Evolutionary conservation across 257 asterid genomes (phyloP).

Genomic region (Phtheirospermum japonicum): DNA sequence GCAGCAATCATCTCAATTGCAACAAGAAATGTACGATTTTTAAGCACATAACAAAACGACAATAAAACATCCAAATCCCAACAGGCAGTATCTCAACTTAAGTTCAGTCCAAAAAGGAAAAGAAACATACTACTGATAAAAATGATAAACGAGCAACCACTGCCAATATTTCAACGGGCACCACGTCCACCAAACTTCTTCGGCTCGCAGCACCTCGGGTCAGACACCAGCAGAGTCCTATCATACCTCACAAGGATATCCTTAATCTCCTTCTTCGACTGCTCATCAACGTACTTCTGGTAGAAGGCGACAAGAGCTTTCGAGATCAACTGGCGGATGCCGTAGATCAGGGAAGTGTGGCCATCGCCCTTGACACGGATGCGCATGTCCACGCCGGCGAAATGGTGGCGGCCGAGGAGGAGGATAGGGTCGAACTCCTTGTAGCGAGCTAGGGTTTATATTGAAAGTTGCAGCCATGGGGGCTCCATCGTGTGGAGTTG

Average conservation of each 20-base stretch:
- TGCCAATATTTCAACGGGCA: constrained; percentile 52
- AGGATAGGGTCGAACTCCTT: constrained; percentile 77
- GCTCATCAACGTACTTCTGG: constrained; percentile 83
- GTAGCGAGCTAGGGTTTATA: no score
- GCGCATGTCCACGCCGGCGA: constrained; percentile 76
- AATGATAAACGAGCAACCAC: constrained; percentile 3
- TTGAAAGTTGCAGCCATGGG: no score
- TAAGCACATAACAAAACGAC: background rate
- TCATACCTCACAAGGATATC: constrained; percentile 67
- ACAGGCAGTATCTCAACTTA: constrained; percentile 12
- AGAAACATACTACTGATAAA: background rate
- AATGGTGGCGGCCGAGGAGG: constrained; percentile 67
- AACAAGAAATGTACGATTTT: constrained; percentile 6
- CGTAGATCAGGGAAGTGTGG: constrained; percentile 79
- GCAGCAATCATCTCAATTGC: background rate
- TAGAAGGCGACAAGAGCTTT: constrained; percentile 72
- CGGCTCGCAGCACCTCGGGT: constrained; percentile 88
- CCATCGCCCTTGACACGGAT: constrained; percentile 81
- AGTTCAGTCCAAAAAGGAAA: constrained; percentile 9
- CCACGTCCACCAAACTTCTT: constrained; percentile 97
- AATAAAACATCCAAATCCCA: constrained; percentile 17
- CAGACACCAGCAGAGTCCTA: constrained; percentile 80
- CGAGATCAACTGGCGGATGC: constrained; percentile 71
- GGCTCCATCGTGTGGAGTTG: no score
- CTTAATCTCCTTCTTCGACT: constrained; percentile 79